phyloP scores from a whole-genome alignment of 495 filamentous ascomycete genomes.

The Lasiosphaeriaceae sp. region DNA sequence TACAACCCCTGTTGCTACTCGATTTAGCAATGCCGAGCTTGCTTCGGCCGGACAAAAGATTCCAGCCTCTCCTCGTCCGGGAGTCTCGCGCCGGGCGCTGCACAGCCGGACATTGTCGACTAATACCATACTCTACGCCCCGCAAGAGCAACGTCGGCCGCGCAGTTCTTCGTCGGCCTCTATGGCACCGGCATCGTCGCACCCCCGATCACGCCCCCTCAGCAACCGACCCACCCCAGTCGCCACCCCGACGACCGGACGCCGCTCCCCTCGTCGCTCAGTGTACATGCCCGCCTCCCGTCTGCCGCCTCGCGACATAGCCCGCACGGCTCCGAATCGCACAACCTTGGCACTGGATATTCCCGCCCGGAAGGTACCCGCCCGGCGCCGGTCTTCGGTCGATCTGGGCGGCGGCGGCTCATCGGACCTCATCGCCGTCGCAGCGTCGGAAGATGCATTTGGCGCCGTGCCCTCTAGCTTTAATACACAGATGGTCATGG shows the following conservation, averaged over 20 bases:
- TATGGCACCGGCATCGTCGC: slow-evolving; percentile 21
- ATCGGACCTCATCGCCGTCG: slow-evolving; percentile 60
- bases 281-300: slow-evolving; percentile 31
- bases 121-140: slow-evolving; percentile 73
- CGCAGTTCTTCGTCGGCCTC: slow-evolving; percentile 49
- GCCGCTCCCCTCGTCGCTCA: slow-evolving; percentile 48
- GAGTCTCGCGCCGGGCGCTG: slow-evolving; percentile 29
- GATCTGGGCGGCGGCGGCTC: slow-evolving; percentile 65
- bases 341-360: slow-evolving; percentile 26
- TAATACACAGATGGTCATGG: slow-evolving; percentile 73
- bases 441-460: slow-evolving; percentile 55
- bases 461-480: slow-evolving; percentile 70
- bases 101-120: slow-evolving; percentile 68
- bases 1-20: slow-evolving; percentile 33
- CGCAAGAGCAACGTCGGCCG: slow-evolving; percentile 34
- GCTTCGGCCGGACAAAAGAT: slow-evolving; percentile 14
- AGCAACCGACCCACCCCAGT: slow-evolving; percentile 34
- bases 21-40: slow-evolving; percentile 21
- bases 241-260: slow-evolving; percentile 38
- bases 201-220: slow-evolving; percentile 27
- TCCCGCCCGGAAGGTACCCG: slow-evolving; percentile 12
- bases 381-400: slow-evolving; percentile 49
- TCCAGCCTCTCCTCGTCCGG: slow-evolving; percentile 28
- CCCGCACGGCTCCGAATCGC: slow-evolving; percentile 45
- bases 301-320: slow-evolving; percentile 46